phyloP scores from a whole-genome alignment of 106 monocot genomes.

The Acorus calamus region DNA sequence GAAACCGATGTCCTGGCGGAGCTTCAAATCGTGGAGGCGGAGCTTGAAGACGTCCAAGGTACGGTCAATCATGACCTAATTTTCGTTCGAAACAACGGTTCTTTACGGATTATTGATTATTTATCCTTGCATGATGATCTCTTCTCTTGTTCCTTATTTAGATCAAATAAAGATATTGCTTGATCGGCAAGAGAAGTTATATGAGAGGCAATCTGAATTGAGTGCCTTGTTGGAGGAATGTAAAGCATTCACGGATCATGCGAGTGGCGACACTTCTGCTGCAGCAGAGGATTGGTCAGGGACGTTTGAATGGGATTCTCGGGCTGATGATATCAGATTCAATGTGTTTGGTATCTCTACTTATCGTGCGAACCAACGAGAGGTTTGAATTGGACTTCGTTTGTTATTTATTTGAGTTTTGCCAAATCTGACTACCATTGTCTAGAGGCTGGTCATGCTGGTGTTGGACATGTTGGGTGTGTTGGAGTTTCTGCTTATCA shows the following conservation, averaged over 20 bases:
- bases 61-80: neutral
- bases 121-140: neutral
- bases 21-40: constrained; percentile 63
- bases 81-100: neutral
- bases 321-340: constrained; percentile 63
- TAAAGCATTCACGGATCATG: constrained; percentile 20
- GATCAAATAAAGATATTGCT: constrained; percentile 71
- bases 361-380: constrained; percentile 84
- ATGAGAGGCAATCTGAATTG: constrained; percentile 64
- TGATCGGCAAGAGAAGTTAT: constrained; percentile 71
- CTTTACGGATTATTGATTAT: neutral
- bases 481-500: no score
- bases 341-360: constrained; percentile 84
- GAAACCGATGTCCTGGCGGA: constrained; percentile 48
- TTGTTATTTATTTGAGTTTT: neutral
- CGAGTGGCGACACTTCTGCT: constrained; percentile 11
- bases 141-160: constrained; percentile 15
- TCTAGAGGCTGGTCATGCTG: neutral
- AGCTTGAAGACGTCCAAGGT: constrained; percentile 76
- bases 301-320: constrained; percentile 80
- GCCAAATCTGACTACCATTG: neutral
- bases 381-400: constrained; percentile 32
- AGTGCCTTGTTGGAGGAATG: constrained; percentile 49
- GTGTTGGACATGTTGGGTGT: neutral
- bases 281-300: constrained; percentile 64